A percentile compares a stretch with the other conserved stretches of the same genome.
These are phyloP conservation scores for Sarcodon aspratus DNA, from an alignment of 768 basidiomycete genomes.

Conservation along the genomic window DNA sequence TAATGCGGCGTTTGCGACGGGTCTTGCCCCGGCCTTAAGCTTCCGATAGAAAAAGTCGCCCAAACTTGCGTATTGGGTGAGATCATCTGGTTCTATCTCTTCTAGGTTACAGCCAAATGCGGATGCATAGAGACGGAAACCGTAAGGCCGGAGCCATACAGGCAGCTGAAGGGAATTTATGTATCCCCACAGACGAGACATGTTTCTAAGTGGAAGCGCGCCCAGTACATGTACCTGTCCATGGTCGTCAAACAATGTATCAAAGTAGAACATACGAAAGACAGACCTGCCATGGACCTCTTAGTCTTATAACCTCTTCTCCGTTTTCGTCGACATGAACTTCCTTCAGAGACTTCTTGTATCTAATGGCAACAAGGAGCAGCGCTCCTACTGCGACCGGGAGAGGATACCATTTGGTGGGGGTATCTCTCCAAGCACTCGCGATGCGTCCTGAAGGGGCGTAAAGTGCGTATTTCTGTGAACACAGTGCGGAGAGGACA, in stretches of 20 bases:
- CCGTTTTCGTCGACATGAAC: conserved; percentile 79
- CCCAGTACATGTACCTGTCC: conserved; percentile 89
- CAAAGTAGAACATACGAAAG: neutral
- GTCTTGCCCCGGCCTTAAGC: conserved; percentile 72
- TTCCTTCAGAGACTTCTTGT: conserved; percentile 54
- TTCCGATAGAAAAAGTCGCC: conserved; percentile 94
- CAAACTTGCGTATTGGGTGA: conserved; percentile 73
- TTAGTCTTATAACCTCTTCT: conserved; percentile 65
- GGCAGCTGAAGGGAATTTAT: conserved; percentile 89
- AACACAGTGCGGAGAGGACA: neutral
- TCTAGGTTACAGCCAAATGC: conserved; percentile 93
- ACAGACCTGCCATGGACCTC: conserved; percentile 89
- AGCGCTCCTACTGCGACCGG: conserved; percentile 85
- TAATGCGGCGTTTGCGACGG: conserved; percentile 64
- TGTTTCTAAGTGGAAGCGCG: conserved; percentile 85
- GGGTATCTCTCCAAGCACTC: conserved; percentile 75
- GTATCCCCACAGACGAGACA: conserved; percentile 97
- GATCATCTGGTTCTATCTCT: conserved; percentile 74
- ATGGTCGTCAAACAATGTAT: neutral
- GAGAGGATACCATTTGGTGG: conserved; percentile 92
- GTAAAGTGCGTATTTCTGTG: neutral
- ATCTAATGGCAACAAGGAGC: conserved; percentile 73
- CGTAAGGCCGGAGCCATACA: conserved; percentile 88
- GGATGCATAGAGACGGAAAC: conserved; percentile 74
- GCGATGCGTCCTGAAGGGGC: conserved; percentile 43